phyloP scores from a whole-genome alignment of 345 rosid genomes.

The Eucalyptus globulus region DNA sequence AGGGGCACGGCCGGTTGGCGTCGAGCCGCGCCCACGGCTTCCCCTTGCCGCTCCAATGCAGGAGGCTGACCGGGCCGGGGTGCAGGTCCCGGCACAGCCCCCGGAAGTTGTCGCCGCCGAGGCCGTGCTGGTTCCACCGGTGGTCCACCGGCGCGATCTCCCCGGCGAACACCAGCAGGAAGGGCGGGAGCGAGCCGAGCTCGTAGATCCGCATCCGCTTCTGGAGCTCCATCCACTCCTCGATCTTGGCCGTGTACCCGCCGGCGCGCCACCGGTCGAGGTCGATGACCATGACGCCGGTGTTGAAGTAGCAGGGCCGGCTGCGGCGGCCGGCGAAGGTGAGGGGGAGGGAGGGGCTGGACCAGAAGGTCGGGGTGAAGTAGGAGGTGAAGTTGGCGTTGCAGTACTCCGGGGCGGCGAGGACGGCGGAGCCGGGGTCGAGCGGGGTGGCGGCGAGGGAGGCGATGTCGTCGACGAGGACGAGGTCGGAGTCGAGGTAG shows the following conservation, averaged over 20 bases:
- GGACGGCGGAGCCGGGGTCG: conserved; percentile 6
- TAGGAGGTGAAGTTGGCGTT: conserved; percentile 38
- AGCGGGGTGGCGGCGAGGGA: conserved; percentile 25
- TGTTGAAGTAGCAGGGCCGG: conserved; percentile 31
- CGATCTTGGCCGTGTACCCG: conserved; percentile 22
- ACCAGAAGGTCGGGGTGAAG: conserved; percentile 37
- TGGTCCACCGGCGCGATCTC: conserved; percentile 30
- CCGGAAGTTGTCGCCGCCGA: conserved; percentile 15
- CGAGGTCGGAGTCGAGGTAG: conserved; percentile 39
- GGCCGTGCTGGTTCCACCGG: conserved; percentile 48
- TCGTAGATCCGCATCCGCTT: conserved; percentile 41
- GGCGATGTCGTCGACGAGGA: conserved; percentile 39
- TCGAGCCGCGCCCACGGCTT: conserved; percentile 17
- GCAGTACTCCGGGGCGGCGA: conserved; percentile 37
- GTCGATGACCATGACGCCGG: conserved; percentile 47
- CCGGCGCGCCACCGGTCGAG: conserved; percentile 34
- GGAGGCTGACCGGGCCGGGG: conserved; percentile 16
- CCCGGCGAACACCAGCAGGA: conserved; percentile 36
- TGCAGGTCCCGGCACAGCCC: conserved; percentile 14
- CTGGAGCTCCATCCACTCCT: conserved; percentile 46
- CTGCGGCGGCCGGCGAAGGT: conserved; percentile 12
- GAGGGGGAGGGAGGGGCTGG: conserved; percentile 22
- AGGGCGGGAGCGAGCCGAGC: conserved; percentile 38
- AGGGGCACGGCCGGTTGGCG: conserved; percentile 7
- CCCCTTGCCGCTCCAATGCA: conserved; percentile 24